Evolutionary conservation across 768 basidiomycete species (phyloP).

Genomic region (Austroboletus eburneus): DNA sequence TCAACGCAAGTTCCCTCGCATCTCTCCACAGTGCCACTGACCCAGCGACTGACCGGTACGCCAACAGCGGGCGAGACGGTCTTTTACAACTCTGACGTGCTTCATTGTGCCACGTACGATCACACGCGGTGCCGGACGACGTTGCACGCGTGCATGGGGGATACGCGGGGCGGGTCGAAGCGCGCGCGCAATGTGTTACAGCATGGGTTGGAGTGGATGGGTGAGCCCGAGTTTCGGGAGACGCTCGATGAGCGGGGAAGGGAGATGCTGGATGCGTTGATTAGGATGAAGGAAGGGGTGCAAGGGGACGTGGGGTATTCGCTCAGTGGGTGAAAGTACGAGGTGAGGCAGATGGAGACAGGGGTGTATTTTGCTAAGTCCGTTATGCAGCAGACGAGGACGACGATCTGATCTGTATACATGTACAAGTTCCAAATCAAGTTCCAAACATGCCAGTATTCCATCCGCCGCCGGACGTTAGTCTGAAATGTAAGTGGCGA

Average conservation of each 20-base stretch:
- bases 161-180: constrained; percentile 52
- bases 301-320: constrained; percentile 50
- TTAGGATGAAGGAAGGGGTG: constrained; percentile 46
- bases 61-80: constrained; percentile 60
- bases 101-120: constrained; percentile 69
- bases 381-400: too few species aligned
- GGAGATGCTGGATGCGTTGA: constrained; percentile 56
- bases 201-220: constrained; percentile 72
- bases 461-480: too few species aligned
- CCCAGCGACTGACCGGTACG: background rate
- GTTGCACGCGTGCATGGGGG: constrained; percentile 66
- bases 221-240: constrained; percentile 42
- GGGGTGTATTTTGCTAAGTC: too few species aligned
- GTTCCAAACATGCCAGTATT: too few species aligned
- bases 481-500: too few species aligned
- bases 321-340: constrained; percentile 32
- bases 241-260: constrained; percentile 43
- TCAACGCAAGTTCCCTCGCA: constrained; percentile 39
- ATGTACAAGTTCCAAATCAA: too few species aligned
- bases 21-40: background rate
- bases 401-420: too few species aligned
- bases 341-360: too few species aligned
- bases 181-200: constrained; percentile 74
- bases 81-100: constrained; percentile 77
- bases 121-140: constrained; percentile 51